phyloP scores from a whole-genome alignment of 148 eudicot species.

The Drosera capensis region DNA sequence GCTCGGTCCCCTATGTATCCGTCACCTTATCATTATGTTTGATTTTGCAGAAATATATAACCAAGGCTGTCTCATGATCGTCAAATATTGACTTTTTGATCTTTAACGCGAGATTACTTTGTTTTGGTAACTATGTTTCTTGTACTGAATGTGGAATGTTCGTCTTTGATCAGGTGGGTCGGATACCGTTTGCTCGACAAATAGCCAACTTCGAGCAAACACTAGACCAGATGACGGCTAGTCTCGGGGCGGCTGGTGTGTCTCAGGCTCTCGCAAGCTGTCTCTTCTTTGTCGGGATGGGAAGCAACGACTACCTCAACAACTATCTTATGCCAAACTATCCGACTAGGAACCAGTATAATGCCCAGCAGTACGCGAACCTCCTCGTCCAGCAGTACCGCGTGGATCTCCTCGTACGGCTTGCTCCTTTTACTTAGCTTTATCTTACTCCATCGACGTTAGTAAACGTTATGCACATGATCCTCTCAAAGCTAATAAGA shows the following conservation, averaged over 20 bases:
- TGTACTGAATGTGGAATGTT: neutral
- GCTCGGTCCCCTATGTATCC: too few relatives aligned
- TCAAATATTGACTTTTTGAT: too few relatives aligned
- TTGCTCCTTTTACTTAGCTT: neutral
- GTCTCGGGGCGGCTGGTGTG: constrained; percentile 33
- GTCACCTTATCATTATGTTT: too few relatives aligned
- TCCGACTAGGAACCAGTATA: constrained; percentile 45
- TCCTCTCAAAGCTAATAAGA: too few relatives aligned
- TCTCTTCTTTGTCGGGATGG: constrained; percentile 84
- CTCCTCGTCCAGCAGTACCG: constrained; percentile 50
- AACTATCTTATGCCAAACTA: constrained; percentile 95
- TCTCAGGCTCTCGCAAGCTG: constrained; percentile 31
- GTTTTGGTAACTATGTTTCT: too few relatives aligned
- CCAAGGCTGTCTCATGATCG: too few relatives aligned
- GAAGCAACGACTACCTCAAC: constrained; percentile 94
- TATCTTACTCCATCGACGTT: too few relatives aligned
- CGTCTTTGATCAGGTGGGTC: constrained; percentile 34
- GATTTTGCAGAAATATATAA: too few relatives aligned
- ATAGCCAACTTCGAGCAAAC: constrained; percentile 59
- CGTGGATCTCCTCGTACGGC: constrained; percentile 55
- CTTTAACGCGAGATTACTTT: too few relatives aligned
- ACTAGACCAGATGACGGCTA: constrained; percentile 36
- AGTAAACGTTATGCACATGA: too few relatives aligned
- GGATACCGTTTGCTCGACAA: constrained; percentile 80
- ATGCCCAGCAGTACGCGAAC: constrained; percentile 51